Base-by-base conservation (phyloP, 2,329 filamentous ascomycete genomes). In the Fusarium drepaniforme region DNA sequence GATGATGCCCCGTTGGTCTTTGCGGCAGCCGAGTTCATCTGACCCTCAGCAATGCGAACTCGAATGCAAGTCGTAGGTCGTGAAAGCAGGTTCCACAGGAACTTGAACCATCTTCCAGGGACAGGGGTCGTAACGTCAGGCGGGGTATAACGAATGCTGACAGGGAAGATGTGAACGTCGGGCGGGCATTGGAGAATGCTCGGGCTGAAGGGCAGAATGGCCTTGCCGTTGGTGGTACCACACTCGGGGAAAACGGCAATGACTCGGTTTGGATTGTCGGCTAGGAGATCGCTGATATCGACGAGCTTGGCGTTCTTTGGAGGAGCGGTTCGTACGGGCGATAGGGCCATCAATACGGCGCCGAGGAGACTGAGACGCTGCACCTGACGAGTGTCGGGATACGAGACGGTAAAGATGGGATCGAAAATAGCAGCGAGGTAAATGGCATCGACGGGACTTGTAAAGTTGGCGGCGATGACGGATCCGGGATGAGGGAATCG, bases 401-500 rank as follows among this genome's bases (percentile, higher is more conserved):
- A 98, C 1, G 93, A 94, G 56, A 94, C 87, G 13, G 95, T 97
- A 85, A 99, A 98, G 82, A 99, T 89, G 4, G 97, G 97, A 82
- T 98, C 95, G 86, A 98, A 99, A 80, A 98, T 95, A 73, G 95
- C 96, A 70, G 97, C 95, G 28, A 99, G 91, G 83, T 98, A 99
- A 67, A 99, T 86, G 18, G 95, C 93, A 82, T 99, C 97, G 81
- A 99, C 90, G 11, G 97, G 97, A 12, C 94, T 97, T 38, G 96
- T 98, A 82, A 96, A 97, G 72, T 95, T 97, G 62, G 94, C 93
- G 59, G 95, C 96, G 78, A 99, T 97, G 77, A 99, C 88, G 66
- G 93, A 93, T 57, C 93, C 91, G 6, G 93, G 90, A 66, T 93
- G 90, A 2, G 97, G 97, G 21, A 98, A 90, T 46, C 94, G 91